Conservation (phyloP, 139 green algal genomes). For the Chlorella sp. region DNA sequence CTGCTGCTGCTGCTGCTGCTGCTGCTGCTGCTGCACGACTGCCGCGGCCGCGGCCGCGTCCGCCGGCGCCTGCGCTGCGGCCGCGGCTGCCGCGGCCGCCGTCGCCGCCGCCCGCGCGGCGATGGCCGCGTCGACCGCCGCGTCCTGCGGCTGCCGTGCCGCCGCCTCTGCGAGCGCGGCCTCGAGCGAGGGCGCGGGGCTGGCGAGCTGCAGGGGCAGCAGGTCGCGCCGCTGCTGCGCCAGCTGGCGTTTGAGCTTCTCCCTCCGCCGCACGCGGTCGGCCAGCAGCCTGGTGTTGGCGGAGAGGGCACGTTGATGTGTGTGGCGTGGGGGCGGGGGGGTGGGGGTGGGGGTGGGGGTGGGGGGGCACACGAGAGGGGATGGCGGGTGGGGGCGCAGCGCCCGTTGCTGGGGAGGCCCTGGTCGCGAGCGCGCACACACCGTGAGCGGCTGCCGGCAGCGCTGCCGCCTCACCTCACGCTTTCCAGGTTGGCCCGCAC, state of each 20-base stretch:
- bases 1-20: neutral
- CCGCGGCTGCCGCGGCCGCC: neutral
- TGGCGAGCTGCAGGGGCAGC: neutral
- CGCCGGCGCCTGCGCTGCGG: neutral
- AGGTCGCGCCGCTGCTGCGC: conserved; percentile 1
- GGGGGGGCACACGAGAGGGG: too few relatives aligned
- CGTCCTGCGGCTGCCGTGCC: neutral
- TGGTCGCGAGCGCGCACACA: too few relatives aligned
- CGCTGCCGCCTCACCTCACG: too few relatives aligned
- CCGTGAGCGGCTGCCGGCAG: too few relatives aligned
- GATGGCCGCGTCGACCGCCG: neutral
- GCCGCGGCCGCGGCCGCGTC: conserved; percentile 10
- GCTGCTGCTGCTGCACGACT: neutral
- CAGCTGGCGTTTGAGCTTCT: conserved; percentile 50
- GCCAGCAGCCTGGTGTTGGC: conserved; percentile 36
- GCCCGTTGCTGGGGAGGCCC: too few relatives aligned
- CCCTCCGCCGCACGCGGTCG: conserved; percentile 47
- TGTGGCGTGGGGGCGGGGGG: too few relatives aligned
- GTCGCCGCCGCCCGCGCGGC: neutral
- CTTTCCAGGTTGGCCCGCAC: too few relatives aligned
- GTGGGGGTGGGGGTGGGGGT: neutral
- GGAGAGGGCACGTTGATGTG: neutral
- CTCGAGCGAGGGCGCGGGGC: neutral
- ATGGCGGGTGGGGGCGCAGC: too few relatives aligned
- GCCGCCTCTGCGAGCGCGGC: conserved; percentile 14